Evolutionary conservation across 495 filamentous ascomycete species (phyloP).

Genomic region (Chaetomium fimeti): DNA sequence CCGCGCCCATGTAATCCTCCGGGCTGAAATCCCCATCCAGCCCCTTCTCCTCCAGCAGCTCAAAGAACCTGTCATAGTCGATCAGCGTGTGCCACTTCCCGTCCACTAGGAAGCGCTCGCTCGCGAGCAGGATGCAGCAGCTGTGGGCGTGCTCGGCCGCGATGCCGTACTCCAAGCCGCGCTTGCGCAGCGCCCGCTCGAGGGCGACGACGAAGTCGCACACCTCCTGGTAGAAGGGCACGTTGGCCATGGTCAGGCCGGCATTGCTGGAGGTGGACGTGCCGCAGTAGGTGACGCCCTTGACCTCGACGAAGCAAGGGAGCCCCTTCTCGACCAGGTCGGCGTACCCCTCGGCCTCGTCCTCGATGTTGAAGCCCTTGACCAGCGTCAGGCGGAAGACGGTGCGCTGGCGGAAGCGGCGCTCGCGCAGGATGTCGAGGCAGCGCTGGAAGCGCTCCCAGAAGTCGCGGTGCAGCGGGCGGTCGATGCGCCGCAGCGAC

Average conservation of each 20-base stretch:
- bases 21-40: slow-evolving; percentile 68
- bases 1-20: slow-evolving; percentile 81
- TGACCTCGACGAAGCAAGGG: slow-evolving; percentile 90
- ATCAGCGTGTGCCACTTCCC: slow-evolving; percentile 89
- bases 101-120: slow-evolving; percentile 65
- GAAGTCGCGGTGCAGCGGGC: slow-evolving; percentile 91
- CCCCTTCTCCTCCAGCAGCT: slow-evolving; percentile 68
- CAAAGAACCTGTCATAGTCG: slow-evolving; percentile 85
- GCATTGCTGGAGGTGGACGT: slow-evolving; percentile 76
- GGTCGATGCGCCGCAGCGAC: slow-evolving; percentile 78
- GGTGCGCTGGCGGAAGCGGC: slow-evolving; percentile 78
- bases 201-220: slow-evolving; percentile 73
- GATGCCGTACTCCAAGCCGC: slow-evolving; percentile 80
- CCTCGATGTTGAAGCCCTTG: slow-evolving; percentile 93
- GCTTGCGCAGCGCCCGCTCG: slow-evolving; percentile 58
- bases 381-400: slow-evolving; percentile 95
- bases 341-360: slow-evolving; percentile 87
- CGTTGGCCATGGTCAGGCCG: slow-evolving; percentile 90
- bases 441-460: slow-evolving; percentile 93
- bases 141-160: slow-evolving; percentile 93
- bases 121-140: slow-evolving; percentile 85
- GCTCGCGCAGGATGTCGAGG: slow-evolving; percentile 82
- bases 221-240: slow-evolving; percentile 91
- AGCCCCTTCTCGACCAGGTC: slow-evolving; percentile 79
- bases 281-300: slow-evolving; percentile 95